phyloP scores from a whole-genome alignment of 148 eudicot species.

The Fagopyrum homotropicum region DNA sequence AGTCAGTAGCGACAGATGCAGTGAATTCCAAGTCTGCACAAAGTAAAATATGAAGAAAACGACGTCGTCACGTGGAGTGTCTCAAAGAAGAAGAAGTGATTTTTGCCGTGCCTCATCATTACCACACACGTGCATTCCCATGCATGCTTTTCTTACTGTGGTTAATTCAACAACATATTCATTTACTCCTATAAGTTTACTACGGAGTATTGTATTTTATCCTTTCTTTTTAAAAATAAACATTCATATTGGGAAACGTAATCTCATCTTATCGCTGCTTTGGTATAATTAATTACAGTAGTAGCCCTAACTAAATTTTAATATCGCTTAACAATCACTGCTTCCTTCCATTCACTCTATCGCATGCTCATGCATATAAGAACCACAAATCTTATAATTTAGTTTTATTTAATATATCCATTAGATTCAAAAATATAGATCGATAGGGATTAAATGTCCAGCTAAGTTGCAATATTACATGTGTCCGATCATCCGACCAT shows the following conservation, averaged over 20 bases:
- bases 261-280: background rate
- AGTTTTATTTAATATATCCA: too few species aligned
- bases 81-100: background rate
- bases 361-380: too few species aligned
- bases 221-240: background rate
- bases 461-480: too few species aligned
- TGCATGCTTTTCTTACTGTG: background rate
- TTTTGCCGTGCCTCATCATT: background rate
- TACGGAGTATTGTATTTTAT: too few species aligned
- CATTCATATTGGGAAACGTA: background rate
- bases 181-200: background rate
- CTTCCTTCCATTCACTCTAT: too few species aligned
- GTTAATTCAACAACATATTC: background rate
- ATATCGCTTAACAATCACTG: too few species aligned
- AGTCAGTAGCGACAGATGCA: background rate
- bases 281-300: too few species aligned
- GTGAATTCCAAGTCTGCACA: conserved; percentile 1
- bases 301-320: too few species aligned
- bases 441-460: too few species aligned
- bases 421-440: too few species aligned
- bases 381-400: too few species aligned
- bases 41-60: background rate
- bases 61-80: conserved; percentile 16
- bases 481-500: too few species aligned
- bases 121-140: conserved; percentile 2